A percentile compares a stretch with the other conserved stretches of the same genome.
Evolutionary conservation across 345 rosid species (phyloP).

Genomic region (Heritiera littoralis): DNA sequence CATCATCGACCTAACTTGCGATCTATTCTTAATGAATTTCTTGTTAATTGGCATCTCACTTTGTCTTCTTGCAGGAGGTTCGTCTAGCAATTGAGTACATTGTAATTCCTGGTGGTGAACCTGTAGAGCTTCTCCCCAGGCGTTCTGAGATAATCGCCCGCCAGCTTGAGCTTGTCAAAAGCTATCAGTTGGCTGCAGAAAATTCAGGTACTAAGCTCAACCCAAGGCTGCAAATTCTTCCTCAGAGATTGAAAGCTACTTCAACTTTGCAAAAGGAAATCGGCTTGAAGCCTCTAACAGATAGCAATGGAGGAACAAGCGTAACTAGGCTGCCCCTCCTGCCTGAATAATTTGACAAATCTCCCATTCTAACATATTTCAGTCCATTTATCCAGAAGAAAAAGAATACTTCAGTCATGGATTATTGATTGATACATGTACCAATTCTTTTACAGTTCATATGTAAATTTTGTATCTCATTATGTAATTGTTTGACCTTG

Average conservation of each 20-base stretch:
- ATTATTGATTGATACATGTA: background rate
- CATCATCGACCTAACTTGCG: background rate
- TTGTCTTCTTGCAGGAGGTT: slow-evolving; percentile 60
- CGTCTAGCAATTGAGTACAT: slow-evolving; percentile 91
- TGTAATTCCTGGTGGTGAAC: slow-evolving; percentile 91
- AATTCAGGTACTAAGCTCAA: slow-evolving; percentile 74
- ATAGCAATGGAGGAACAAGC: slow-evolving; percentile 44
- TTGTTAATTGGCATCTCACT: slow-evolving; percentile 3
- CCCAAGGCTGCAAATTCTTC: slow-evolving; percentile 91
- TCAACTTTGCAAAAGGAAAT: slow-evolving; percentile 25
- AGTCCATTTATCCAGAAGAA: background rate
- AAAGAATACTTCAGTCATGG: background rate
- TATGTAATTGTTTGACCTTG: slow-evolving; percentile 17
- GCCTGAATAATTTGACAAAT: slow-evolving; percentile 47
- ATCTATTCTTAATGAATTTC: background rate
- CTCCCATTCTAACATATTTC: background rate
- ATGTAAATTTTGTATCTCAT: background rate
- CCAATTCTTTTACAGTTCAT: background rate
- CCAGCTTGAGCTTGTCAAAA: slow-evolving; percentile 83
- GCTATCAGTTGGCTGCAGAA: slow-evolving; percentile 84
- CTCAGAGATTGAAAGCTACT: slow-evolving; percentile 46
- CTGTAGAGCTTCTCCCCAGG: slow-evolving; percentile 92
- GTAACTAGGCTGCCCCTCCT: slow-evolving; percentile 66
- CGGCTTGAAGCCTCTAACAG: slow-evolving; percentile 22
- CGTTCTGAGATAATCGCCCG: slow-evolving; percentile 80